Base-by-base conservation (phyloP, 192 early-diverging fungal species). In the Powellomyces hirtus region DNA sequence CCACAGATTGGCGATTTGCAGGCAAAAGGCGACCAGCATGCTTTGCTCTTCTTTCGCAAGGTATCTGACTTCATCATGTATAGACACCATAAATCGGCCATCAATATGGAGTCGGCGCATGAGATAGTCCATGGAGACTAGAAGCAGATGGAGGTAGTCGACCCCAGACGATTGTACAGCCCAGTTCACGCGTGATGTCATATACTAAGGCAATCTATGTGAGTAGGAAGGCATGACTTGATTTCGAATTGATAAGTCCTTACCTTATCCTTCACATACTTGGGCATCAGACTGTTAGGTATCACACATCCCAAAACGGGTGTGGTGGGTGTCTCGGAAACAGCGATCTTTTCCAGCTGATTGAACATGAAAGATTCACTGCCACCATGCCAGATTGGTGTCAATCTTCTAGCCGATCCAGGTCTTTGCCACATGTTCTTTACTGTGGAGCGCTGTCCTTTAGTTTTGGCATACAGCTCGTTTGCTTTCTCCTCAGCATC, bases 101-200 rank as follows among this genome's bases (percentile, higher is more conserved):
- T 90, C 71, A 51, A 98, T 93, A 4, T 83, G 66, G 66, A 96
- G 86, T 42, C 87, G 80, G 18, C 87, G 74, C 34, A 90, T 85
- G 62, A 98, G 68, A 68, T 97, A 93, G 40, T 84, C 71, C 89
- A 95, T 93, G 6, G 91, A 88, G 0, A 92, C 92, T 14, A 98
- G 74, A 10, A 98, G 77, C 56, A 98, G 74, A 70, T 98, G 96
- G 8, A 98, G 75, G 70, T 98, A 98, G 65, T 98, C 96, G 27
- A 97, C 96, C 20, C 95, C 97, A 1, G 95, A 97, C 24, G 94
- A 95, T 76, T 98, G 97, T 4, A 98, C 95, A 0, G 91, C 94
- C 97, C 97, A 98, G 73, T 98, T 98, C 40, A 97, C 80, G 16
- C 95, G 84, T 34, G 89, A 93, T 0, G 92, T 93, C 79, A 92